Percentiles rank a stretch among this genome's conserved stretches.
These are phyloP conservation scores for Ogataea trehalophila DNA, from an alignment of 805 yeast species.

Conservation along the genomic window DNA sequence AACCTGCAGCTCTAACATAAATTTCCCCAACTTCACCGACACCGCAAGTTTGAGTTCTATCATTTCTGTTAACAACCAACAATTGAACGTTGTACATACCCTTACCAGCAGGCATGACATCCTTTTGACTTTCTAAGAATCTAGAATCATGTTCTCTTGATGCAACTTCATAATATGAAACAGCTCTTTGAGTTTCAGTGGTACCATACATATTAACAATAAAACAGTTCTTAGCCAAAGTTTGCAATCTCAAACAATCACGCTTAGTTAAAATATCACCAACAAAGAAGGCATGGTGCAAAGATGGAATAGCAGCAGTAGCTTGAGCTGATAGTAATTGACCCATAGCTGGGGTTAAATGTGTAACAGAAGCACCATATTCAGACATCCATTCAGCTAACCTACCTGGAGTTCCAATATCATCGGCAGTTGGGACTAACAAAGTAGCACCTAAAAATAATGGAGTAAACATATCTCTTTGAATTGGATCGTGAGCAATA, in stretches of 20 bases:
- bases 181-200: conserved; percentile 98
- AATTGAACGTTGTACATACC: conserved; percentile 97
- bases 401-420: conserved; percentile 97
- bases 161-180: conserved; percentile 86
- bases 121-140: conserved; percentile 81
- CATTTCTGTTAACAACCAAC: conserved; percentile 87
- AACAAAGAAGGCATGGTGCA: conserved; percentile 96
- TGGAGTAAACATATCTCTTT: conserved; percentile 98
- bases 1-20: conserved; percentile 96
- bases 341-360: conserved; percentile 99
- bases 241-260: conserved; percentile 90
- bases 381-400: conserved; percentile 96
- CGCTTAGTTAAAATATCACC: conserved; percentile 97
- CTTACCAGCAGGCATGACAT: conserved; percentile 96
- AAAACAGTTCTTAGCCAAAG: conserved; percentile 80
- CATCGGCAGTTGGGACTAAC: conserved; percentile 92
- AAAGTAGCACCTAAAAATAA: conserved; percentile 91
- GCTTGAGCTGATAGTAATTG: conserved; percentile 96
- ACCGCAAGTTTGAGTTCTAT: conserved; percentile 88
- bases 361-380: conserved; percentile 92
- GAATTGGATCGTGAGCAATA: conserved; percentile 98
- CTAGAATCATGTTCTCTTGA: conserved; percentile 63
- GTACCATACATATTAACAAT: conserved; percentile 99
- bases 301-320: conserved; percentile 70
- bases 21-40: conserved; percentile 99